These are phyloP conservation scores for Basipetospora chlamydospora DNA, from an alignment of 2,329 filamentous ascomycete species.

Conservation along the genomic window DNA sequence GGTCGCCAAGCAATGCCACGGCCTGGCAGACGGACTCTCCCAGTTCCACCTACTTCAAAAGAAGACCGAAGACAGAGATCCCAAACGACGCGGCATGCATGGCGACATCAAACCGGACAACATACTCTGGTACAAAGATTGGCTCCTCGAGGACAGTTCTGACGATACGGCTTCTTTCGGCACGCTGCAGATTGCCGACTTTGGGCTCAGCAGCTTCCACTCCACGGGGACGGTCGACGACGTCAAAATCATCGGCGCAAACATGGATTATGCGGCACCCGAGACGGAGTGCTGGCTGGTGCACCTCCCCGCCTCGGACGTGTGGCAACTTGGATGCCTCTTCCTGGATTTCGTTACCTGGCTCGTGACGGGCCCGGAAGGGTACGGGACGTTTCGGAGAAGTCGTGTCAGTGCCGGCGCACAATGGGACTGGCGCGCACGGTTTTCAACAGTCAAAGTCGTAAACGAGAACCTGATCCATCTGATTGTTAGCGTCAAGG, in stretches of 20 bases:
- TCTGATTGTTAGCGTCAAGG: background rate
- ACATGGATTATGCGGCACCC: background rate
- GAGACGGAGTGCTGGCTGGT: background rate
- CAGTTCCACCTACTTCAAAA: background rate
- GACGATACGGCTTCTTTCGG: background rate
- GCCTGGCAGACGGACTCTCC: background rate
- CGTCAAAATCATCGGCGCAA: background rate
- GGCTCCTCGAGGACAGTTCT: background rate
- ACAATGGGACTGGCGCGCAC: background rate
- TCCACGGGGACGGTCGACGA: background rate
- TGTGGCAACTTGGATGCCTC: conserved; percentile 1
- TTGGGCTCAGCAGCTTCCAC: conserved; percentile 1
- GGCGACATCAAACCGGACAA: conserved; percentile 7
- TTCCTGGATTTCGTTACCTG: background rate
- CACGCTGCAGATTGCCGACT: conserved; percentile 1
- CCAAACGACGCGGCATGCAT: conserved; percentile 1
- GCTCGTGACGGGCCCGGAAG: background rate
- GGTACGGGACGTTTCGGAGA: background rate
- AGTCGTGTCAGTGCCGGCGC: background rate
- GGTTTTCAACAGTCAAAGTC: background rate
- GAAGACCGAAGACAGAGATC: background rate
- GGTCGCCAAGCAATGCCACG: background rate
- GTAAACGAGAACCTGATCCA: background rate
- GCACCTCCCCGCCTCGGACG: background rate
- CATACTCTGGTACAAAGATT: conserved; percentile 5